These are phyloP conservation scores for Nephelium lappaceum DNA, from an alignment of 345 rosid genomes.

Conservation along the genomic window DNA sequence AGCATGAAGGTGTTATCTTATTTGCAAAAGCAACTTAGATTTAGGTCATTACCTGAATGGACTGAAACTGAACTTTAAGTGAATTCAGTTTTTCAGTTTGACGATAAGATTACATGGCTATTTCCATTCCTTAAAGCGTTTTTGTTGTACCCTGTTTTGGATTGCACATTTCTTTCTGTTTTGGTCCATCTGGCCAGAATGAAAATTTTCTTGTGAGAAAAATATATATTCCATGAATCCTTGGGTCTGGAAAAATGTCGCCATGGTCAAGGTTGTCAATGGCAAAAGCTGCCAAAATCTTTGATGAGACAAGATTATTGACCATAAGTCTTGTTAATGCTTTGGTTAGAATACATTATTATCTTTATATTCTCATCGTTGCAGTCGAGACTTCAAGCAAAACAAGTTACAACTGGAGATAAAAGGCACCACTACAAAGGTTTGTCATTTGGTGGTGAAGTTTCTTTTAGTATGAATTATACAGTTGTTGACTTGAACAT, in stretches of 20 bases:
- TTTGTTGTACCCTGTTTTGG: background rate
- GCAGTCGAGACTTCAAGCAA: constrained; percentile 93
- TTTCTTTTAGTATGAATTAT: background rate
- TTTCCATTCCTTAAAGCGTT: background rate
- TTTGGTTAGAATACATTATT: background rate
- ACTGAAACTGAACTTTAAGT: background rate
- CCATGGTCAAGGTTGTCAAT: background rate
- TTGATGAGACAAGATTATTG: background rate
- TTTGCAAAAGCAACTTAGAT: background rate
- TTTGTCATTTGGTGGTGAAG: constrained; percentile 18
- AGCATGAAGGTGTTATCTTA: background rate
- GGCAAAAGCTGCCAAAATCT: background rate
- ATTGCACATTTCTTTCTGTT: background rate
- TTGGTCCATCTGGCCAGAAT: background rate
- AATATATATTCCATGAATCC: background rate
- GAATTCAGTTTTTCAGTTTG: background rate
- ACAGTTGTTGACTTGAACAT: background rate
- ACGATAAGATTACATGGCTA: background rate
- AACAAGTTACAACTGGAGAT: constrained; percentile 70
- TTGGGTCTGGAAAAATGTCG: background rate
- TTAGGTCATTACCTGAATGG: background rate
- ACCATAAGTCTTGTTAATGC: background rate
- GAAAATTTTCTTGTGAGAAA: background rate
- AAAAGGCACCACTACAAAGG: constrained; percentile 86
- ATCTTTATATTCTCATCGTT: constrained; percentile 14